These are phyloP conservation scores for Volvariella volvacea DNA, from an alignment of 1,284 basidiomycete genomes.

Conservation along the genomic window DNA sequence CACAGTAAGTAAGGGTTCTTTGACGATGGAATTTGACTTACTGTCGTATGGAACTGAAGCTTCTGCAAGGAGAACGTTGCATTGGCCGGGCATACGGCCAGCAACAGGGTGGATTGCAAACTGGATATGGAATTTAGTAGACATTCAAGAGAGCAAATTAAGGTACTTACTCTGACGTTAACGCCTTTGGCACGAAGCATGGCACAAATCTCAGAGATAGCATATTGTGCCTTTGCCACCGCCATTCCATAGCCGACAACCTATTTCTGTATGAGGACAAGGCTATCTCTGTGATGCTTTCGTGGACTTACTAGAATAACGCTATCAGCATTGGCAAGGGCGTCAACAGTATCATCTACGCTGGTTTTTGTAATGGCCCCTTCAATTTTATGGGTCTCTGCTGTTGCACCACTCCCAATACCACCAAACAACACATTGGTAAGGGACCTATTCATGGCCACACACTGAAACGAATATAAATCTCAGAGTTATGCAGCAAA, in stretches of 20 bases:
- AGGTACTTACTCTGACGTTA: constrained; percentile 50
- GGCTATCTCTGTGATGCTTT: constrained; percentile 5
- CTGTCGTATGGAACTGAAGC: constrained; percentile 86
- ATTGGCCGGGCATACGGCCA: constrained; percentile 80
- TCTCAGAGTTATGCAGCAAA: not conserved
- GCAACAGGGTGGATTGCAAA: constrained; percentile 63
- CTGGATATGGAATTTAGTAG: constrained; percentile 12
- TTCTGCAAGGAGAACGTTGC: constrained; percentile 81
- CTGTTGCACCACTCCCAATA: constrained; percentile 49
- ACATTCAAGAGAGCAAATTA: constrained; percentile 5
- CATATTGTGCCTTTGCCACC: constrained; percentile 83
- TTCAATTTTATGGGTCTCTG: constrained; percentile 68
- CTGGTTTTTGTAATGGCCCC: constrained; percentile 71
- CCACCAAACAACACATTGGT: constrained; percentile 79
- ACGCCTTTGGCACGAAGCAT: constrained; percentile 66
- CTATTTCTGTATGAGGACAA: constrained; percentile 22
- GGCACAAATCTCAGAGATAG: constrained; percentile 75
- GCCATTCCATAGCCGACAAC: constrained; percentile 89
- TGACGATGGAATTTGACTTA: constrained; percentile 28
- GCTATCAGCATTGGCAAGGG: constrained; percentile 68
- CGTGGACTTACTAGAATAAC: constrained; percentile 63
- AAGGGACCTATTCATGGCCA: constrained; percentile 81
- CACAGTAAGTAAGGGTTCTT: not conserved
- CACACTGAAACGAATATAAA: constrained; percentile 48
- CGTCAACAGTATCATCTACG: constrained; percentile 74